phyloP scores from a whole-genome alignment of 768 basidiomycete genomes.

The Rhodosporidiobolus odoratus region DNA sequence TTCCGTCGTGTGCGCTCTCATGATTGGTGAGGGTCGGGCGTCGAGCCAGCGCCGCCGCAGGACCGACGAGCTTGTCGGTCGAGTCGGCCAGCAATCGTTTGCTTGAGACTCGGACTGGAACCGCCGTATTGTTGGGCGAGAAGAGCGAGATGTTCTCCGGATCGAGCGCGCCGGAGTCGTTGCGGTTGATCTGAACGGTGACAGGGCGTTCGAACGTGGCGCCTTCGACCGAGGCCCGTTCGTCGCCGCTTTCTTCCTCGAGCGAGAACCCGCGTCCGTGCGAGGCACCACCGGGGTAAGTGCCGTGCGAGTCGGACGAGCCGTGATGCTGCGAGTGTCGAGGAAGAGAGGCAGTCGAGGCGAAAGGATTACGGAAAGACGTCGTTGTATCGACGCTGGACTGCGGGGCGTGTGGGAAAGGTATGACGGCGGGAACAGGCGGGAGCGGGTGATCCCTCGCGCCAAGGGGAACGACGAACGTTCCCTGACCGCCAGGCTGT shows the following conservation, averaged over 20 bases:
- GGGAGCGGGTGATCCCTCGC: background rate
- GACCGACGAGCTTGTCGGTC: background rate
- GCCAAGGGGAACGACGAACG: background rate
- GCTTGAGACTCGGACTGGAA: background rate
- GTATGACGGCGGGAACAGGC: background rate
- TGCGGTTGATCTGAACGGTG: background rate
- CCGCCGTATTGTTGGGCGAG: background rate
- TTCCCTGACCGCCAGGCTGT: no score
- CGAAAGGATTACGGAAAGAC: slow-evolving; percentile 14
- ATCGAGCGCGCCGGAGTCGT: background rate
- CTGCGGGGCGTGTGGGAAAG: no score
- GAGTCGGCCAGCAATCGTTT: no score
- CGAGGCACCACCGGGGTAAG: background rate
- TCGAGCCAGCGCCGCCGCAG: background rate
- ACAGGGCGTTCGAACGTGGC: background rate
- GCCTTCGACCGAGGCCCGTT: background rate
- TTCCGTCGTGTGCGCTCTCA: background rate
- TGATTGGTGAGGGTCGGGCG: background rate
- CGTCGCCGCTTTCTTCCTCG: no score
- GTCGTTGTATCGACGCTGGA: background rate
- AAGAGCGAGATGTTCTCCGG: background rate
- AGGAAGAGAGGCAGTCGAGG: no score
- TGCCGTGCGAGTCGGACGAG: background rate
- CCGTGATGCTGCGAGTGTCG: no score
- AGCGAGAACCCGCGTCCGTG: no score